Conservation (phyloP, 768 basidiomycete species). For the Psilocybe cyanescens region DNA sequence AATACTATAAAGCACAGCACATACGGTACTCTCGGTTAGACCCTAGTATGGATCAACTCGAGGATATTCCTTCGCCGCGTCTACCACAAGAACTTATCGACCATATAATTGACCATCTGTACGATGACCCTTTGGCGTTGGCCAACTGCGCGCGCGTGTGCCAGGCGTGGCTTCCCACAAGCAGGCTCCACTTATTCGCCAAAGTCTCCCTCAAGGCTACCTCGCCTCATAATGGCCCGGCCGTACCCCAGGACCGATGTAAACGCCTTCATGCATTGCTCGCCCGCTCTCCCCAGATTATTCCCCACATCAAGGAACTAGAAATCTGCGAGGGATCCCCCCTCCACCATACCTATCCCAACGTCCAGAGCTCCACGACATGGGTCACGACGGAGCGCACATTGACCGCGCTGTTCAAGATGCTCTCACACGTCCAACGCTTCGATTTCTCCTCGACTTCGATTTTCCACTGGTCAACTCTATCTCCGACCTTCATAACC, state of each 20-base stretch:
- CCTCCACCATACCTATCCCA: slow-evolving; percentile 30
- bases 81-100: slow-evolving; percentile 53
- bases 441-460: slow-evolving; percentile 42
- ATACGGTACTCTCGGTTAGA: neutral
- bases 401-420: slow-evolving; percentile 37
- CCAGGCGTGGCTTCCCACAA: slow-evolving; percentile 41
- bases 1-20: neutral
- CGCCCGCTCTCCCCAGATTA: slow-evolving; percentile 33
- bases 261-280: slow-evolving; percentile 38
- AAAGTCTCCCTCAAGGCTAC: slow-evolving; percentile 39
- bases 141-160: slow-evolving; percentile 39
- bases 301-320: slow-evolving; percentile 37
- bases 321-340: slow-evolving; percentile 44
- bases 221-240: slow-evolving; percentile 26
- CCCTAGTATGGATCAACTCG: slow-evolving; percentile 7
- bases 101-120: slow-evolving; percentile 48
- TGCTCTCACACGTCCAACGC: slow-evolving; percentile 38
- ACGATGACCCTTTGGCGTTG: slow-evolving; percentile 35
- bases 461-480: slow-evolving; percentile 38
- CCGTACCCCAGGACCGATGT: slow-evolving; percentile 36
- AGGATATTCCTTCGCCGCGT: slow-evolving; percentile 20
- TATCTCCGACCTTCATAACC: slow-evolving; percentile 36
- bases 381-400: slow-evolving; percentile 44
- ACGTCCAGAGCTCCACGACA: slow-evolving; percentile 32
- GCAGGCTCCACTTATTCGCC: slow-evolving; percentile 43